Conservation (phyloP, 805 yeast species). For the Kurtzmaniella fragi region DNA sequence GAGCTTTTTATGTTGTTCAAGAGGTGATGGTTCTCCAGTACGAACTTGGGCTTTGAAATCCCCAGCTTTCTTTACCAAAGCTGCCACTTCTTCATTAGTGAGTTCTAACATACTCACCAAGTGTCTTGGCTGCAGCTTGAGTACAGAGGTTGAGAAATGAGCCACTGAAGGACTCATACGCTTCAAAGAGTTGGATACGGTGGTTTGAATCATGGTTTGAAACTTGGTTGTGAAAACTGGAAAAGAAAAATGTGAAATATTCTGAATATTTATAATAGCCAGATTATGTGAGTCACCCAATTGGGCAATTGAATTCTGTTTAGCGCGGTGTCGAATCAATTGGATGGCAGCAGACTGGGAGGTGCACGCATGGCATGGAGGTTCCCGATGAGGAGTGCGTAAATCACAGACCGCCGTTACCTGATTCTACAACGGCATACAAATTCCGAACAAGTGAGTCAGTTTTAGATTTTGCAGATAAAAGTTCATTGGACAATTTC, state of each 20-base stretch:
- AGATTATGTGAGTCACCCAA: slow-evolving; percentile 2
- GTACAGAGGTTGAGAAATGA: slow-evolving; percentile 6
- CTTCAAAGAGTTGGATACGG: neutral
- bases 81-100: slow-evolving; percentile 61
- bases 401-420: no score
- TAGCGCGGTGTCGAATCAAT: slow-evolving; percentile 5
- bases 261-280: neutral
- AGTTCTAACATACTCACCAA: slow-evolving; percentile 79
- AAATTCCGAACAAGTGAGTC: no score
- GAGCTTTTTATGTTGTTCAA: slow-evolving; percentile 45
- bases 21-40: slow-evolving; percentile 40
- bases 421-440: no score
- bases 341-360: neutral
- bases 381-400: neutral
- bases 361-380: neutral
- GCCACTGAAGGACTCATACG: slow-evolving; percentile 1
- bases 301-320: slow-evolving; percentile 1
- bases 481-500: no score
- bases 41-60: slow-evolving; percentile 60
- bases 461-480: no score
- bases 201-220: neutral
- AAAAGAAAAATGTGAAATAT: neutral
- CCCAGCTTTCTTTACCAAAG: slow-evolving; percentile 70
- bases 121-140: slow-evolving; percentile 50
- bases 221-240: neutral